These are phyloP conservation scores for Alternaria sp. DNA, from an alignment of 2,329 filamentous ascomycete species.

Conservation along the genomic window DNA sequence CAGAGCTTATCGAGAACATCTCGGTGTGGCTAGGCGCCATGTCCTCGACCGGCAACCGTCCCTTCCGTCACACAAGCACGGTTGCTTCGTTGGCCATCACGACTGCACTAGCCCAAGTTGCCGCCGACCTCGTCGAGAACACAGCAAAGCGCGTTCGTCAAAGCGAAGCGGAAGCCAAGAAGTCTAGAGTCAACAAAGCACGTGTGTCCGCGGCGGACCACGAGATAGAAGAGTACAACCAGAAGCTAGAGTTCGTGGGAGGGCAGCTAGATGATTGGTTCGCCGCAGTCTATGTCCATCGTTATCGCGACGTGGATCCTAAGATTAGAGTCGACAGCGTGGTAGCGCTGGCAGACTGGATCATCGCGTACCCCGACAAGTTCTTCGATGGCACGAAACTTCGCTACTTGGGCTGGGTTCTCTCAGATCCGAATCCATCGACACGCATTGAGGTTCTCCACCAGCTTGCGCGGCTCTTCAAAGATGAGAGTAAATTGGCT, in stretches of 20 bases:
- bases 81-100: constrained; percentile 82
- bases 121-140: constrained; percentile 71
- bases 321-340: constrained; percentile 89
- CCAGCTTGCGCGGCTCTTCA: constrained; percentile 81
- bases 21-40: constrained; percentile 88
- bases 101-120: constrained; percentile 76
- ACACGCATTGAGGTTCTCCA: constrained; percentile 86
- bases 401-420: constrained; percentile 92
- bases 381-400: constrained; percentile 92
- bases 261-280: constrained; percentile 83
- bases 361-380: constrained; percentile 78
- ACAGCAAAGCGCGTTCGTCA: constrained; percentile 80
- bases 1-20: constrained; percentile 82
- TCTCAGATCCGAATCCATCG: constrained; percentile 78
- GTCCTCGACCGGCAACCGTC: constrained; percentile 84
- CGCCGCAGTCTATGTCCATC: constrained; percentile 90
- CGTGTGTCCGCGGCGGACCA: constrained; percentile 76
- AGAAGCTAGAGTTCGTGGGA: constrained; percentile 72
- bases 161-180: constrained; percentile 76
- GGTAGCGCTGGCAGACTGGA: constrained; percentile 86
- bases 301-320: constrained; percentile 92
- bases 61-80: constrained; percentile 93
- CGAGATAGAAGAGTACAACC: constrained; percentile 72
- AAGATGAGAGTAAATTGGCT: constrained; percentile 76
- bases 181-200: constrained; percentile 76